phyloP scores from a whole-genome alignment of 805 yeast genomes.

The Starmerella powellii region DNA sequence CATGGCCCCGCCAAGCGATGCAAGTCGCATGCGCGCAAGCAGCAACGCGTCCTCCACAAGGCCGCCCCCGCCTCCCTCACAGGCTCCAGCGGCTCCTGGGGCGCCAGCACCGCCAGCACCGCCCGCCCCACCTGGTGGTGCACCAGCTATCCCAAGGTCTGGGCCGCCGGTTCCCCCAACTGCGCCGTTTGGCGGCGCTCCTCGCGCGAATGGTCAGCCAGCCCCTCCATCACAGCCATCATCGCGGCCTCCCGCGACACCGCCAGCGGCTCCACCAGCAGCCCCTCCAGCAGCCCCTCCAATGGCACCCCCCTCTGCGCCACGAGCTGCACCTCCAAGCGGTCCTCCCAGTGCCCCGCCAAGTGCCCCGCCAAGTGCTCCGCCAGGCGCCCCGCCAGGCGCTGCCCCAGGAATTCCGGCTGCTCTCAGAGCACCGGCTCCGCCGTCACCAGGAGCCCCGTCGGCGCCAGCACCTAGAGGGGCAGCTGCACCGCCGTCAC shows the following conservation, averaged over 20 bases:
- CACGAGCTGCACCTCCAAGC: conserved; percentile 5
- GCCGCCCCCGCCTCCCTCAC: conserved; percentile 2
- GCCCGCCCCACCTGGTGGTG: conserved; percentile 9
- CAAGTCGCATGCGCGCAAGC: background rate
- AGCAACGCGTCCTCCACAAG: background rate
- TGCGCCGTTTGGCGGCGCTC: background rate
- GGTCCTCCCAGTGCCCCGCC: conserved; percentile 16
- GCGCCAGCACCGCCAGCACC: conserved; percentile 1
- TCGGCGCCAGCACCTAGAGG: conserved; percentile 20
- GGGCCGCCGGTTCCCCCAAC: conserved; percentile 5
- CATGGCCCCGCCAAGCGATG: background rate
- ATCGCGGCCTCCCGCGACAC: conserved; percentile 22
- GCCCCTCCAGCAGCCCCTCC: conserved; percentile 26
- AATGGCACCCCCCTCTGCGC: conserved; percentile 10
- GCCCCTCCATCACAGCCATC: conserved; percentile 8
- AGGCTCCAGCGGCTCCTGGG: background rate
- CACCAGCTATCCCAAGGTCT: conserved; percentile 10
- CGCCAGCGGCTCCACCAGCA: conserved; percentile 26
- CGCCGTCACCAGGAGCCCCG: conserved; percentile 23
- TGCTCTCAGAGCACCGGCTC: background rate
- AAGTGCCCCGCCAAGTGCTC: conserved; percentile 18
- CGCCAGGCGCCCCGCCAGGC: conserved; percentile 18
- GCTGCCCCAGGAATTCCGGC: conserved; percentile 12
- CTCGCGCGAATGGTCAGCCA: background rate
- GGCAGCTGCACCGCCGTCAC: conserved; percentile 16